A percentile compares a stretch with the other conserved stretches of the same genome.
phyloP scores from a whole-genome alignment of 352 stramenopile genomes.

The Plasmopara halstedii region DNA sequence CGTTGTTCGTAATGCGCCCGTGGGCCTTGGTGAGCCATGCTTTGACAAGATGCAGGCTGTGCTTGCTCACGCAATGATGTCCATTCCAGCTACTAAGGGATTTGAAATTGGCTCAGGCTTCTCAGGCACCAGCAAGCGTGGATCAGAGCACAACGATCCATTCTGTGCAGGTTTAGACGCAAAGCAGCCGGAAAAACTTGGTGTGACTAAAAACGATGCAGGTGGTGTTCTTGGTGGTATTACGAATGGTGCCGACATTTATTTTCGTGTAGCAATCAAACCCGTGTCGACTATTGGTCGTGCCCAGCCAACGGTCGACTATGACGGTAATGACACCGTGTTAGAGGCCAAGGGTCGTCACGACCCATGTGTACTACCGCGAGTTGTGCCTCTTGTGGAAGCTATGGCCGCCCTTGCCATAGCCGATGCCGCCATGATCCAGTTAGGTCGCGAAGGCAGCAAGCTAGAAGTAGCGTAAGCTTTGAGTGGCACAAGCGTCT shows the following conservation, averaged over 20 bases:
- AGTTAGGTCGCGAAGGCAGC: conserved; percentile 85
- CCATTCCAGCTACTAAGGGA: conserved; percentile 97
- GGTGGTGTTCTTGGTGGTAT: conserved; percentile 98
- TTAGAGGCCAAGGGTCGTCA: conserved; percentile 96
- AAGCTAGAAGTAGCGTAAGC: conserved; percentile 65
- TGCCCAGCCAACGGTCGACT: conserved; percentile 90
- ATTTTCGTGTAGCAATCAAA: conserved; percentile 99
- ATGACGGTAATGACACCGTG: conserved; percentile 93
- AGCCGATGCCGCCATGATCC: conserved; percentile 94
- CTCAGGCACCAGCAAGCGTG: conserved; percentile 91
- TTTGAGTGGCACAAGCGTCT: conserved; percentile 14
- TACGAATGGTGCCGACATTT: conserved; percentile 97
- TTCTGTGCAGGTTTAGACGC: conserved; percentile 74
- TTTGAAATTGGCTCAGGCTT: conserved; percentile 97
- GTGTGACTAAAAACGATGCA: conserved; percentile 82
- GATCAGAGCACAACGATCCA: conserved; percentile 98
- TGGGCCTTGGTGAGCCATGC: conserved; percentile 95
- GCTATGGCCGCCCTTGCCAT: conserved; percentile 96
- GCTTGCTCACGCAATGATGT: conserved; percentile 98
- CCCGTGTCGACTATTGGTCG: conserved; percentile 97
- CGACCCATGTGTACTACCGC: conserved; percentile 97
- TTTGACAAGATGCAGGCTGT: conserved; percentile 99
- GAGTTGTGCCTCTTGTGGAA: conserved; percentile 96
- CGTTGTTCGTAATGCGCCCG: conserved; percentile 94
- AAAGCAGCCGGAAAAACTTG: conserved; percentile 44